Evolutionary conservation across 2,329 filamentous ascomycete genomes (phyloP), one percentile per base, ranked within the genome.

Genomic region (Xylariales sp.): DNA sequence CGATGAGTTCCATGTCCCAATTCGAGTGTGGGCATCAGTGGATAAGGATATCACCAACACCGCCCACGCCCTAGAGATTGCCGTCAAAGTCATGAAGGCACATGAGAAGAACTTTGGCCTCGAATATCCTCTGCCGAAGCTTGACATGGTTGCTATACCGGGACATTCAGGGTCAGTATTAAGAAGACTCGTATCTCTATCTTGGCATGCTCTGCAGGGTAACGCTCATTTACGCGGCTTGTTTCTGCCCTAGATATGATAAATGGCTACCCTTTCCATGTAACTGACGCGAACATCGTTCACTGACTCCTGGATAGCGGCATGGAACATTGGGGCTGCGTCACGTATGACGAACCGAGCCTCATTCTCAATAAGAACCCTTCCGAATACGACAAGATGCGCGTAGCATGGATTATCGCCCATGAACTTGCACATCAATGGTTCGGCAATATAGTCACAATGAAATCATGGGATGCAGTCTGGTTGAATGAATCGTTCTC

Each of bases 401-500:
- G 11, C 3, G 9, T 39, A 4, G 40, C 43, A 3, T 12, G 40
- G 4, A 76, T 80, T 22, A 79, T 86, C 25, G 78, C 84, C 64
- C 83, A 87, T 64, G 83, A 86, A 56, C 68, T 86, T 54, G 82
- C 82, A 29, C 82, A 87, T 65, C 82, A 86, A 60, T 86, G 82
- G 82, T 86, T 86, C 57, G 82, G 82, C 46, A 86, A 86, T 64
- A 63, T 86, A 42, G 82, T 86, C 20, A 86, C 82, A 29, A 85
- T 86, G 80, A 78, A 85, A 56, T 86, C 82, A 64, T 86, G 82
- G 82, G 82, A 86, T 55, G 79, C 79, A 27, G 61, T 86, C 15
- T 87, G 82, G 82, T 70, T 86, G 37, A 86, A 86, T 58, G 82
- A 86, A 60, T 80, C 80, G 24, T 85, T 87, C 55, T 81, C 83